These are phyloP conservation scores for Stachybotrys chartarum DNA, from an alignment of 2,329 filamentous ascomycete species.

Conservation along the genomic window DNA sequence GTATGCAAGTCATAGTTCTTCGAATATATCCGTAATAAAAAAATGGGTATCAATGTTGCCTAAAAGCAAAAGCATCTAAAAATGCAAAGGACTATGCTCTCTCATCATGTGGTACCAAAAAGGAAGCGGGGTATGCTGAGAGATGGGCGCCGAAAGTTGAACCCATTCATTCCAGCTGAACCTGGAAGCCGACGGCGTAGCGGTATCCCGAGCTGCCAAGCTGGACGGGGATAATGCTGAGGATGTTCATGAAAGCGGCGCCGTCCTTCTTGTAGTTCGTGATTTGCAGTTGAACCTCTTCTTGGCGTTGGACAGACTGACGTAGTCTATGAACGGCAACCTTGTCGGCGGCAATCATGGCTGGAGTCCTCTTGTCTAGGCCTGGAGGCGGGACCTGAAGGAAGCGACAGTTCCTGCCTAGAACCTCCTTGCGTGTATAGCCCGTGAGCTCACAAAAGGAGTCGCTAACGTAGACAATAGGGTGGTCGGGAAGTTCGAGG, in stretches of 20 bases:
- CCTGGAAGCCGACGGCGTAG: slow-evolving; percentile 77
- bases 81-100: background rate
- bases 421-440: slow-evolving; percentile 65
- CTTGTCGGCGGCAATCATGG: slow-evolving; percentile 21
- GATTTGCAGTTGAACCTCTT: slow-evolving; percentile 45
- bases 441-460: slow-evolving; percentile 74
- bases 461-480: slow-evolving; percentile 80
- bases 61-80: background rate
- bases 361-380: slow-evolving; percentile 3
- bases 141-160: background rate
- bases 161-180: slow-evolving; percentile 45
- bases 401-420: slow-evolving; percentile 79
- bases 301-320: slow-evolving; percentile 33
- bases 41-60: background rate
- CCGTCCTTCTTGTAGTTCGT: slow-evolving; percentile 81
- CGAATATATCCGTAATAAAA: background rate
- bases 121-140: background rate
- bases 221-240: slow-evolving; percentile 77
- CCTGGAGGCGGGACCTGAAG: slow-evolving; percentile 65
- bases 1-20: background rate
- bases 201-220: slow-evolving; percentile 59
- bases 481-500: slow-evolving; percentile 62
- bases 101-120: background rate
- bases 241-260: slow-evolving; percentile 69
- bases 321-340: slow-evolving; percentile 51